Base-by-base conservation (phyloP, 202 grass and related monocot genomes). In the Alloteropsis angusta region DNA sequence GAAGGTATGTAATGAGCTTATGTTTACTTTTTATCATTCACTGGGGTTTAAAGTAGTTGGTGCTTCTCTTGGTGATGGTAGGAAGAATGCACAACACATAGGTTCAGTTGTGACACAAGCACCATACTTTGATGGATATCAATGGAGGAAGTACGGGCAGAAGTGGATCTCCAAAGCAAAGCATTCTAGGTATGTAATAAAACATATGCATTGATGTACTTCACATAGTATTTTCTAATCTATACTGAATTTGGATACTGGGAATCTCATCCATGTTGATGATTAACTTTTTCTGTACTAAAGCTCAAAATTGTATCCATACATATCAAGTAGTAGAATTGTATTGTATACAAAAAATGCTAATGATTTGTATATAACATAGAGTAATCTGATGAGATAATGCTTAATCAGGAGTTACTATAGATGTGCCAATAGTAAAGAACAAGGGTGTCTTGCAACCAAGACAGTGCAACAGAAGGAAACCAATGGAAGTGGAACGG, bases 131-230 rank as follows among this genome's bases (percentile, higher is more conserved):
- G 89, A 92, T 62, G 86, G 86, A 36, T 57, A 77, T 67, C 71
- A 82, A 68, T 88, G 86, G 86, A 82, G 80, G 13, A 86, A 92
- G 70, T 92, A 92, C 69, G 89, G 89, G 4, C 83, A 92, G 71
- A 92, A 86, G 55, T 82, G 74, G 41, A 92, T 92, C 44, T 71
- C 66, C 39, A 85, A 78, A 50, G 56, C 57, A 66, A 82, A 77
- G 30, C 71, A 83, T 37, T 55, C 75, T 38, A 88, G 86, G 89
- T 86, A 79, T n/a, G n/a, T n/a, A 68, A 46, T 4, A 46, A 45
- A 46, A 25, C 39, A 25, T 22, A 67, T 68, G 39, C 6, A 5
- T 45, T 16, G 65, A 45, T 16, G 38, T 43, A 42, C 5, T 43
- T 42, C 63, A 25, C 35, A 18, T 62, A 18, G 0, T 62, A 18